Evolutionary conservation across 352 stramenopile species (phyloP).

Genomic region (Peronospora farinosa): DNA sequence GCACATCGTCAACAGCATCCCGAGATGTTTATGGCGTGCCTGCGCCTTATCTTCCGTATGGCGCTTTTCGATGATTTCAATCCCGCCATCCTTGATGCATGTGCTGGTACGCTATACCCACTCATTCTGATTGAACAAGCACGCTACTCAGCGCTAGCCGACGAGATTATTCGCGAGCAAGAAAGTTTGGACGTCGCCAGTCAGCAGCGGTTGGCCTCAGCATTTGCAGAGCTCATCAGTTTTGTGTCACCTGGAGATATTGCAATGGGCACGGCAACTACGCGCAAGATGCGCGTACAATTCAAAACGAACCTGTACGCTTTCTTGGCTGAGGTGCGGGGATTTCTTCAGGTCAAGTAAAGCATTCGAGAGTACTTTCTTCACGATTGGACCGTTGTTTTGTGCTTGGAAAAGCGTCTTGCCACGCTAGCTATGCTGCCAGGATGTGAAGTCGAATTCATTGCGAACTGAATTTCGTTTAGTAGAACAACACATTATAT

Average conservation of each 20-base stretch:
- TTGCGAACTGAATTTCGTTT: neutral
- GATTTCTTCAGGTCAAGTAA: slow-evolving; percentile 81
- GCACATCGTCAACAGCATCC: slow-evolving; percentile 40
- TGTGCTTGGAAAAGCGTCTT: neutral
- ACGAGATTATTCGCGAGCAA: slow-evolving; percentile 62
- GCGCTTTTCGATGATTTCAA: slow-evolving; percentile 80
- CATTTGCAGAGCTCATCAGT: slow-evolving; percentile 59
- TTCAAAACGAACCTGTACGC: slow-evolving; percentile 82
- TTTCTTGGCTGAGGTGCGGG: slow-evolving; percentile 75
- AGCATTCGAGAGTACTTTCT: neutral
- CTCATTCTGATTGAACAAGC: slow-evolving; percentile 73
- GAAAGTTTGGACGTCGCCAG: slow-evolving; percentile 26
- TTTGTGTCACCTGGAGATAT: slow-evolving; percentile 61
- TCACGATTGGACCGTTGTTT: slow-evolving; percentile 7
- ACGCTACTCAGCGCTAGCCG: slow-evolving; percentile 57
- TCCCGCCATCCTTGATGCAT: slow-evolving; percentile 61
- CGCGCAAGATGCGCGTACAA: slow-evolving; percentile 59
- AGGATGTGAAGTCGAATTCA: slow-evolving; percentile 15
- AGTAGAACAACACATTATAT: too few species aligned
- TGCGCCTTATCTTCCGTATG: slow-evolving; percentile 74
- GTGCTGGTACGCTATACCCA: slow-evolving; percentile 63
- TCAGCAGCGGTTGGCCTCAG: slow-evolving; percentile 49
- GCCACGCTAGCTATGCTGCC: slow-evolving; percentile 5
- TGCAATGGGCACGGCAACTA: slow-evolving; percentile 48
- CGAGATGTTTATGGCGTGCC: slow-evolving; percentile 65